Evolutionary conservation across 2,329 filamentous ascomycete genomes (phyloP), one percentile per base, ranked within the genome.

Genomic region (Exutisphaerella laricina): DNA sequence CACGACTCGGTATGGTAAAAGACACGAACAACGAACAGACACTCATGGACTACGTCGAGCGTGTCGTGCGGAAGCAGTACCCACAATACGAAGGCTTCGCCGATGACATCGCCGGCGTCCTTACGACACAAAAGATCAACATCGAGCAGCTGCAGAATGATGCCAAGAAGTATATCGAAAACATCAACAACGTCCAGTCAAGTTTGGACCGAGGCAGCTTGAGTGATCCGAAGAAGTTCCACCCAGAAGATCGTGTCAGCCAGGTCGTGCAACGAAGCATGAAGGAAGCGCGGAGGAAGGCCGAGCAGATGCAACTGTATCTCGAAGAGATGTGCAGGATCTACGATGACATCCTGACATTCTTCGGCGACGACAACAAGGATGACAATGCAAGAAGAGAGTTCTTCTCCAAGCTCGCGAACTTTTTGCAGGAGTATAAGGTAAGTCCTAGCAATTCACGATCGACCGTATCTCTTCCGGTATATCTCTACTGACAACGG

Each of bases 11-110:
- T 48, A 97, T 98, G 89, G 87, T 97, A 61, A 98, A 98, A 70
- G 92, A 98, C 62, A 88, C 95, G 71, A 96, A 96, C 76, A 98
- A 98, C 66, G 85, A 97, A 66, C 90, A 88, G 1, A 96, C 88
- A 0, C 84, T 98, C 61, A 88, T 90, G 43, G 92, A 98, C 66
- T 78, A 97, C 31, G 88, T 98, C 31, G 92, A 98, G 68, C 85
- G 90, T 55, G 95, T 96, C 55, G 90, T 97, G 45, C 85, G 92
- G 52, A 92, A 88, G 61, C 90, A 97, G 63, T 98, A 97, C 55
- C 85, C 90, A 2, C 87, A 96, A 65, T 97, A 89, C 86, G 89
- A 96, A 66, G 76, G 76, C 23, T 97, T 97, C 65, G 73, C 80
- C 13, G 80, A 86, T 7, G 90, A 98, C 60, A 95, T 98, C 54